Evolutionary conservation across 2,329 filamentous ascomycete genomes (phyloP).

Genomic region (Magnaporthiopsis incrustans): DNA sequence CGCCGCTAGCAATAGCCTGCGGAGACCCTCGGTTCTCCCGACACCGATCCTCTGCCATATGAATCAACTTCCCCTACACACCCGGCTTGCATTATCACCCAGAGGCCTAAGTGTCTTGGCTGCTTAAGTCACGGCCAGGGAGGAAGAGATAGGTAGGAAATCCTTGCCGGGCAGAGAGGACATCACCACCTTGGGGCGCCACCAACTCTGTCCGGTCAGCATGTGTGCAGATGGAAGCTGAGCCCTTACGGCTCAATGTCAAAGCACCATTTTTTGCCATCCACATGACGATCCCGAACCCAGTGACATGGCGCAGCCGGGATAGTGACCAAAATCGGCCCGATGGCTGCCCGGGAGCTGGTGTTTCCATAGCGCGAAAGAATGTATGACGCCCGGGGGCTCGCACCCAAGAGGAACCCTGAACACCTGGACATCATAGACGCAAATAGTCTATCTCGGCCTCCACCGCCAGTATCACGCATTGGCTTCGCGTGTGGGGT

Average conservation of each 20-base stretch:
- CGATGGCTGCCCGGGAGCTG: background rate
- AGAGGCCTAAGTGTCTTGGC: background rate
- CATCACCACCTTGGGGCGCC: background rate
- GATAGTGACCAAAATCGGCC: background rate
- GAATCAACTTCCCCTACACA: background rate
- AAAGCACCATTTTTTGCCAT: background rate
- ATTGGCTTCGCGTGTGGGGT: too few species aligned
- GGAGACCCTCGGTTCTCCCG: background rate
- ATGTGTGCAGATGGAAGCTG: background rate
- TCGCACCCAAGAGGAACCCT: background rate
- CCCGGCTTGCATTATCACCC: background rate
- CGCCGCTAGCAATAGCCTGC: background rate
- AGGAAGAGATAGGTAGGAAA: background rate
- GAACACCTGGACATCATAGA: too few species aligned
- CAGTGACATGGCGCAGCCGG: too few species aligned
- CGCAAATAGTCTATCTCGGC: too few species aligned
- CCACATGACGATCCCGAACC: background rate
- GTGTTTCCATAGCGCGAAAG: background rate
- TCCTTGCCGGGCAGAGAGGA: background rate
- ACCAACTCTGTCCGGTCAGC: background rate
- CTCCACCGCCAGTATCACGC: too few species aligned
- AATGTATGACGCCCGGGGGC: background rate
- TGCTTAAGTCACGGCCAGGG: background rate
- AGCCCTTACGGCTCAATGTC: background rate
- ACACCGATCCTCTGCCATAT: background rate